These are phyloP conservation scores for Diplocarpon rosae DNA, from an alignment of 2,329 filamentous ascomycete species.

Conservation along the genomic window DNA sequence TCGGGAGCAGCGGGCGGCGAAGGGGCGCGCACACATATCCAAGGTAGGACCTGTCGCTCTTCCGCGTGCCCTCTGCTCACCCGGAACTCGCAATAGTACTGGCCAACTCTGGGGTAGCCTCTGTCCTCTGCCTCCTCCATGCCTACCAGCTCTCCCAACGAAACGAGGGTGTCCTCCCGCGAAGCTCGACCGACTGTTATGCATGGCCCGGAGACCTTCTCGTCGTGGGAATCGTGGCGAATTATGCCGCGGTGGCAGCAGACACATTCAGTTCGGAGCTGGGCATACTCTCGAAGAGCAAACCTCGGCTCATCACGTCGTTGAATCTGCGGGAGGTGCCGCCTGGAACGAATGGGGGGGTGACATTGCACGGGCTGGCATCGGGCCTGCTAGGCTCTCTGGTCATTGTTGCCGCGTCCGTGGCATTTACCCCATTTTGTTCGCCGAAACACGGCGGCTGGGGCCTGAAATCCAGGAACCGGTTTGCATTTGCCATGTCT, in stretches of 20 bases:
- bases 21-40: slow-evolving; percentile 70
- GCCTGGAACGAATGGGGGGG: slow-evolving; percentile 85
- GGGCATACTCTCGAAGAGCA: slow-evolving; percentile 68
- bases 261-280: slow-evolving; percentile 95
- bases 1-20: slow-evolving; percentile 67
- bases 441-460: slow-evolving; percentile 31
- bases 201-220: slow-evolving; percentile 52
- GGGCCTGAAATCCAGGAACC: slow-evolving; percentile 40
- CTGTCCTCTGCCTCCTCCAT: slow-evolving; percentile 49
- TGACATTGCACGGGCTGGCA: slow-evolving; percentile 61
- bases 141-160: slow-evolving; percentile 46
- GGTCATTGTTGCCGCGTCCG: slow-evolving; percentile 50
- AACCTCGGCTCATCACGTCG: slow-evolving; percentile 79
- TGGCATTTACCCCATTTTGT: slow-evolving; percentile 61
- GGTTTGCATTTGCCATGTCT: slow-evolving; percentile 45
- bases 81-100: slow-evolving; percentile 42
- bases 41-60: slow-evolving; percentile 38
- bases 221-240: slow-evolving; percentile 56
- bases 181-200: slow-evolving; percentile 35
- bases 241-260: slow-evolving; percentile 84
- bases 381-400: slow-evolving; percentile 67
- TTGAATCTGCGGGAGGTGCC: slow-evolving; percentile 67
- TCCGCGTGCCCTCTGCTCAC: slow-evolving; percentile 8
- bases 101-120: slow-evolving; percentile 75
- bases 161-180: slow-evolving; percentile 18